These are phyloP conservation scores for Nemania sp. DNA, from an alignment of 2,329 filamentous ascomycete species.

Conservation along the genomic window DNA sequence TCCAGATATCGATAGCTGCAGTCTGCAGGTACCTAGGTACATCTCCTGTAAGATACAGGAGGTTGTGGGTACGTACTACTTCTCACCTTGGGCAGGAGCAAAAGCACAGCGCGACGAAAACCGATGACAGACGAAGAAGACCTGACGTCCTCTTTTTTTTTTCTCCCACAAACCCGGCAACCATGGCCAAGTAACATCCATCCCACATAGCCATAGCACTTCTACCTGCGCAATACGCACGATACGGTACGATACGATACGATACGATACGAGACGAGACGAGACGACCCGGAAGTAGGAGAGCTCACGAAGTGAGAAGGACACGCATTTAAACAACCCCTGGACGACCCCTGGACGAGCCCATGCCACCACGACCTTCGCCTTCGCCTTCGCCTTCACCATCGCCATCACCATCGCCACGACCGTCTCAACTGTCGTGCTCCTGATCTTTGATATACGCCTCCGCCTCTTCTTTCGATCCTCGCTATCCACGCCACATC, in stretches of 20 bases:
- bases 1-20: no score
- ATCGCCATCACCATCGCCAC: neutral
- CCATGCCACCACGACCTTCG: neutral
- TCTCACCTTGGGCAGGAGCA: no score
- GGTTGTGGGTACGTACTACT: no score
- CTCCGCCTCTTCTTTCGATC: no score
- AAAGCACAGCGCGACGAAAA: neutral
- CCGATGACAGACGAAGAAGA: neutral
- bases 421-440: neutral
- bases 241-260: neutral
- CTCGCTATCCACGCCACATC: no score
- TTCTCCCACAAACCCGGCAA: neutral
- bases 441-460: neutral
- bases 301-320: neutral
- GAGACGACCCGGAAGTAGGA: neutral
- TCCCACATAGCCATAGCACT: no score
- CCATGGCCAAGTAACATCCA: neutral
- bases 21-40: no score
- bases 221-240: no score
- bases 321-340: no score
- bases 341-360: no score
- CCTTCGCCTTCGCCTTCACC: neutral
- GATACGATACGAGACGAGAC: neutral
- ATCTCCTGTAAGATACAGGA: no score
- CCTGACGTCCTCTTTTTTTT: neutral